Evolutionary conservation across 257 asterid genomes (phyloP), one percentile per base, ranked within the genome.

Genomic region (Petunia axillaris): DNA sequence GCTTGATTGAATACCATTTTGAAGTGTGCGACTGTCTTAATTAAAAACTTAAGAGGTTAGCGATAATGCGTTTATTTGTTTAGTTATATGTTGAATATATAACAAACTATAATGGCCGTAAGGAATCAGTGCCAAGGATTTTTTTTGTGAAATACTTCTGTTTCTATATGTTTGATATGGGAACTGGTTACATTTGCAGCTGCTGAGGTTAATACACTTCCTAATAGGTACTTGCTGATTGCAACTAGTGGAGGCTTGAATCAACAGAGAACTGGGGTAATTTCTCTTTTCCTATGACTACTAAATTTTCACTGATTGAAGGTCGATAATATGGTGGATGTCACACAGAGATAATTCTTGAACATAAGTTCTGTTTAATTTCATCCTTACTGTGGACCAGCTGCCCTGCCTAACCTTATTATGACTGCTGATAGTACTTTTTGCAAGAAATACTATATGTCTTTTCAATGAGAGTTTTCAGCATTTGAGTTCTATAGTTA

Each of bases 221-320:
- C 87, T 11, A 79, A 85, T 40, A 82, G 95, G 54, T 91, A 90
- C 83, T 86, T 93, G 82, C 39, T 91, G 80, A 91, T 93, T 73
- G 93, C 93, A 68, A 90, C 97, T 0, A 93, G 98, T 66, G 98
- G 98, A 78, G 98, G 98, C 62, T 80, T 93, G 75, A 93, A 93
- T 84, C 98, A 93, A 76, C 98, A 93, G 79, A 91, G 98, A 88
- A 91, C 95, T 36, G 97, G 98, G 92, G 98, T 91, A 82, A 74
- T 73, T 80, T 46, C 78, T 67, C 71, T 52, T 57, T 44, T 64
- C 62, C 5, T 16, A 0, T 39, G 6, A 48, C 60, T 35, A 39
- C 15, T 37, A 40, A 60, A 8, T 63, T 8, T 48, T 40, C 3
- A 11, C 10, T 6, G 9, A 10, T 70, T 46, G 9, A 25, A 1